Evolutionary conservation across 108 stramenopile species (phyloP), one percentile per base, ranked within the genome.

Genomic region (Nitzschia sp.): DNA sequence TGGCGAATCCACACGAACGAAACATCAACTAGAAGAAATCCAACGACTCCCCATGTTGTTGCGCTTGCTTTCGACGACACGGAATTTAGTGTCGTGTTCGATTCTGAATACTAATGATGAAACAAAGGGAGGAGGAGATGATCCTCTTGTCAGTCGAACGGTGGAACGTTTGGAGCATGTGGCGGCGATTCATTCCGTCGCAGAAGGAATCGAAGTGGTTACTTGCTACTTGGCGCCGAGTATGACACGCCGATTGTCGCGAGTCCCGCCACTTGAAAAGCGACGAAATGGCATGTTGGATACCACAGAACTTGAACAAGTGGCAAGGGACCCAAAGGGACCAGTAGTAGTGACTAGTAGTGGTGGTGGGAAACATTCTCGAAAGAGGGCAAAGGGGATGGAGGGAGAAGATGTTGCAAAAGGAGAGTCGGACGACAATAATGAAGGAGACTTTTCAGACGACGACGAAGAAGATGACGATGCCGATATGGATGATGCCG

Each of bases 161-260:
- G 85, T 85, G 6, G 64, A 77, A 64, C 73, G 82, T 26, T 60
- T 90, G 63, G 92, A 93, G 66, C 82, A 88, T 64, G 87, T 86
- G 8, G 87, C 89, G 21, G 88, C 87, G 25, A 71, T 79, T 31
- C 76, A 93, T 65, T 85, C 82, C 15, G 76, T 79, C 30, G 83
- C 83, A 2, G 92, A 89, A 77, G 82, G 78, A 32, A 70, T 90
- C 1, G 88, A 90, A 35, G 84, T 85, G 18, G 48, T 88, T 1
- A 74, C 84, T 1, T 75, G 68, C 51, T 68, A 87, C 21, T 63
- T 88, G 34, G 86, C 77, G 18, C 88, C 89, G 13, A 71, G 70
- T 3, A 62, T 87, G 18, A 78, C 85, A n/a, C 49, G 66, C 35
- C 70, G 78, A 28, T 51, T 90, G 18, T 72, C 77, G 0, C 85